Base-by-base conservation (phyloP, 495 filamentous ascomycete species). In the Hypoxylon fuscum region DNA sequence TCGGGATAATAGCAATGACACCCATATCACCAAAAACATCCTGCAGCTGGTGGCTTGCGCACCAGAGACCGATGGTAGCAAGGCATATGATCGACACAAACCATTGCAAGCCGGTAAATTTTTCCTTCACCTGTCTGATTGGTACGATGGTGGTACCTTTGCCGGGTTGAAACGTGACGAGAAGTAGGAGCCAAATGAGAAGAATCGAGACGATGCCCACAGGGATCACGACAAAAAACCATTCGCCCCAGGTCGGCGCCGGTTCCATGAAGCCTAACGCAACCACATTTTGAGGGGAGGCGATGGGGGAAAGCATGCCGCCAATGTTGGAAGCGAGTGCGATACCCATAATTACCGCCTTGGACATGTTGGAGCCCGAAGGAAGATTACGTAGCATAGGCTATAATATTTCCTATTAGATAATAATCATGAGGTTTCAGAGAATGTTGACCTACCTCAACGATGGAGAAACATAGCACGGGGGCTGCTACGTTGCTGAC, bases 401-500 rank as follows among this genome's bases (percentile, higher is more conserved):
- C 87, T 94, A 65, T n/a, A 5, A 8, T 25, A 17, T 18, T 40
- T 3, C 27, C 21, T 11, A 57, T 70, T 23, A 70, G 48, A 27
- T 25, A 58, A 4, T 10, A 14, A 3, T 55, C 38, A 2, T 43
- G 45, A 40, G n/a, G 56, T 21, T 18, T 32, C 18, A 8, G 32
- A 32, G 35, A 32, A 10, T 1, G 46, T 8, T 12, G 1, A 67
- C 76, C 51, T 74, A 89, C 87, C 81, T 95, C 91, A 61, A 97
- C 92, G 73, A 98, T 98, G 12, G 92, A 96, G 71, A 93, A 98
- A 80, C 96, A 99, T 7, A 99, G 84, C n/a, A 99, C 95, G 0
- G 95, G 95, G 3, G 96, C 94, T 14, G 95, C 95, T 29, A 99
- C 95, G 64, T 99, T 99, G 74, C 90, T 96, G 69, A 99, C 97